Conservation (phyloP, 2,329 filamentous ascomycete genomes). For the Penicillium sp. region DNA sequence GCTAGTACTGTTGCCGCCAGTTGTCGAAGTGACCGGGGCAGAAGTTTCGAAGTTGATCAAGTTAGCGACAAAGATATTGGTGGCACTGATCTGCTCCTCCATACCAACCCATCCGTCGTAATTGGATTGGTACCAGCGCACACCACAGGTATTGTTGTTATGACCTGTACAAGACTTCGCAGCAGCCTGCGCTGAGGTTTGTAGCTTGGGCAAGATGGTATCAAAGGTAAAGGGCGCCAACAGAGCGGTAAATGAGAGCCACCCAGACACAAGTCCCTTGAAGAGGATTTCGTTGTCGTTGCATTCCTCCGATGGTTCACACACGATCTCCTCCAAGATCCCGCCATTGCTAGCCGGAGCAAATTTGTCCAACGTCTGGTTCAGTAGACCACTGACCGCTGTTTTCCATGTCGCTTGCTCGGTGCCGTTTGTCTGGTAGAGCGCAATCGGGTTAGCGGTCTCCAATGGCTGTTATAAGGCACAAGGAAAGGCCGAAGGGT, state of each 20-base stretch:
- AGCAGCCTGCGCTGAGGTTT: slow-evolving; percentile 58
- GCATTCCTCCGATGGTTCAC: slow-evolving; percentile 61
- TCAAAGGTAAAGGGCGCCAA: slow-evolving; percentile 59
- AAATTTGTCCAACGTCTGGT: slow-evolving; percentile 42
- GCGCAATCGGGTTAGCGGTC: no score
- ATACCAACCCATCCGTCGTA: slow-evolving; percentile 59
- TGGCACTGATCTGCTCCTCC: slow-evolving; percentile 58
- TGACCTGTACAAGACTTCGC: slow-evolving; percentile 58
- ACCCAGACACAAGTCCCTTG: slow-evolving; percentile 68
- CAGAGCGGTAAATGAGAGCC: slow-evolving; percentile 61
- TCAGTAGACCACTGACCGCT: slow-evolving; percentile 54
- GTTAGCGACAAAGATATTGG: slow-evolving; percentile 62
- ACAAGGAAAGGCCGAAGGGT: not conserved
- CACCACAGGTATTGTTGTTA: slow-evolving; percentile 50
- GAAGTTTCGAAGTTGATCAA: slow-evolving; percentile 49
- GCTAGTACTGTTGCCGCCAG: slow-evolving; percentile 56
- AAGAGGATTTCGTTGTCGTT: slow-evolving; percentile 57
- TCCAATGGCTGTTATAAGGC: slow-evolving; percentile 34
- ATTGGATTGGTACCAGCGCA: slow-evolving; percentile 55
- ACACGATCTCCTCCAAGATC: slow-evolving; percentile 56
- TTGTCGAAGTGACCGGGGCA: slow-evolving; percentile 41
- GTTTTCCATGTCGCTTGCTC: no score
- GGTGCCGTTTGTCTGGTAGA: no score
- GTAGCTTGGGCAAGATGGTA: slow-evolving; percentile 58
- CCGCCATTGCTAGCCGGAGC: slow-evolving; percentile 42